Base-by-base conservation (phyloP, 148 eudicot genomes). In the Pharnaceum exiguum region DNA sequence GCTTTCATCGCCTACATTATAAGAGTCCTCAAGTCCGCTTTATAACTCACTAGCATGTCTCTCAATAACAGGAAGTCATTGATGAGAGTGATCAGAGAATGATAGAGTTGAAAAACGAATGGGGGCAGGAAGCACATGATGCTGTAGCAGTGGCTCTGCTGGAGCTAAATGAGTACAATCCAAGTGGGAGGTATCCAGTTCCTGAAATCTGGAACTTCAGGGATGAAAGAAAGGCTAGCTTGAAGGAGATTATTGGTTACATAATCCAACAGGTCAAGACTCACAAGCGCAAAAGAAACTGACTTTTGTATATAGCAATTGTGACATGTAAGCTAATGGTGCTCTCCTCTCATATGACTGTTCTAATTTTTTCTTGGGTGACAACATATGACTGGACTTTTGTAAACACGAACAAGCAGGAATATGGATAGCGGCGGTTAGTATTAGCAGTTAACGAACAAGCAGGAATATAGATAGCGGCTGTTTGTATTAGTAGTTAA, bases 91-190 rank as follows among this genome's bases (percentile, higher is more conserved):
- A 76, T 62, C 54, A 60, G 60, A 76, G 65, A 32, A 42, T 76
- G 60, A 47, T 48, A n/a, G 60, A 27, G 32, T 51, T 76, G 67
- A 67, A 36, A 63, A 46, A 64, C 21, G 80, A 76, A 29, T 48
- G 62, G 56, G 78, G 80, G 2, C 30, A 53, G 37, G 62, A 67
- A 28, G 70, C 57, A 28, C 72, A 68, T 49, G 46, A 62, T 27
- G 77, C 80, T 2, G 77, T 76, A 23, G 33, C 55, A 12, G 24
- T 10, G 36, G 77, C 80, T 36, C 37, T 76, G 63, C 19, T 48
- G 18, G 77, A 76, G 56, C 56, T 76, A 50, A 71, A 76, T 8
- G 80, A 76, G 51, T 71, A 67, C 62, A 76, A 76, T 45, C 80
- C 80, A 4, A 76, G 80, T 54, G 76, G 73, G 28, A 62, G 70